Evolutionary conservation across 2,329 filamentous ascomycete species (phyloP).

Genomic region (Sporothrix euskadiensis): DNA sequence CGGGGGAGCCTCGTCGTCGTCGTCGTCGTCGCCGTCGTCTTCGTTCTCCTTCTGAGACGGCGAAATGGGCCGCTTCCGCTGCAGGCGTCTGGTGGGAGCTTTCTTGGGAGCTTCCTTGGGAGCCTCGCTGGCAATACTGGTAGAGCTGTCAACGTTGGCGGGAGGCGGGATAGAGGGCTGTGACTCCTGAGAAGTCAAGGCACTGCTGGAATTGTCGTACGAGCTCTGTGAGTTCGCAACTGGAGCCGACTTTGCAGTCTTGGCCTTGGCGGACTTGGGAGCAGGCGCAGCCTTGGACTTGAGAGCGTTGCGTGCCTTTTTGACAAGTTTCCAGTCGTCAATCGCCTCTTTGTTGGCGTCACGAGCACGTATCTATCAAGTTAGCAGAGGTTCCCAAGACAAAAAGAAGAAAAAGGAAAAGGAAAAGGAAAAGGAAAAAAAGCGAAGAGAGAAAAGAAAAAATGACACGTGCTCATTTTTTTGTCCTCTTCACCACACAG

Average conservation of each 20-base stretch:
- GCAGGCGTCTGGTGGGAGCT: background rate
- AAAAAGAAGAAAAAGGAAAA: background rate
- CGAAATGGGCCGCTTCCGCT: slow-evolving; percentile 6
- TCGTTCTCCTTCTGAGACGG: slow-evolving; percentile 5
- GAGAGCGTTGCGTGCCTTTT: background rate
- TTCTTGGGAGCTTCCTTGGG: background rate
- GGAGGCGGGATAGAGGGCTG: background rate
- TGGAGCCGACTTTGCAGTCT: background rate
- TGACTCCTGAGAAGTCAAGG: slow-evolving; percentile 13
- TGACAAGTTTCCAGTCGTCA: slow-evolving; percentile 36
- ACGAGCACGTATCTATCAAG: slow-evolving; percentile 31
- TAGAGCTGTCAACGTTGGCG: background rate
- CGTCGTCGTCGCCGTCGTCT: background rate
- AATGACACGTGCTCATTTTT: background rate
- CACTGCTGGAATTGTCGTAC: slow-evolving; percentile 23
- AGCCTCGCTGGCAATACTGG: background rate
- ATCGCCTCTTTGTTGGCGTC: slow-evolving; percentile 38
- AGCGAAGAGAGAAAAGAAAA: background rate
- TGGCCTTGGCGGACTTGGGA: background rate
- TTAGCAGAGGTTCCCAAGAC: background rate
- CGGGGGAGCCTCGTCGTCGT: background rate
- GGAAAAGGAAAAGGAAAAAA: background rate
- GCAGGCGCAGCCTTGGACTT: background rate
- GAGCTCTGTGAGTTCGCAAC: slow-evolving; percentile 18
- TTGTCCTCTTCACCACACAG: background rate